Evolutionary conservation across 192 early-diverging fungal genomes (phyloP), one percentile per base, ranked within the genome.

Genomic region (Dimargaris xerosporica): DNA sequence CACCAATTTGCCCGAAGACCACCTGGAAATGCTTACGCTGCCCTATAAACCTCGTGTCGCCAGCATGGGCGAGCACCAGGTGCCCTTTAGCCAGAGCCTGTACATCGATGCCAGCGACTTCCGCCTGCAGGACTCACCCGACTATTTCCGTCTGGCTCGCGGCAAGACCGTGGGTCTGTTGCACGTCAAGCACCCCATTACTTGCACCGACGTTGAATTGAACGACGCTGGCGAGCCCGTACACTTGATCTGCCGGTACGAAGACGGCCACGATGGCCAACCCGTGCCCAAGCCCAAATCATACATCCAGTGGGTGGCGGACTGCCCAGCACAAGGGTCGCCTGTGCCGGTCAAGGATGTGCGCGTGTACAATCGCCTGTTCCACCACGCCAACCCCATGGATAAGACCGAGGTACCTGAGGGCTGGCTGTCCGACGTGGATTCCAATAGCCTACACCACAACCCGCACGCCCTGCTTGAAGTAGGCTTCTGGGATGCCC

Each of bases 291-390:
- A 90, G 75, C 92, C 97, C 60, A 99, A 96, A 81, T 87, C 97
- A 3, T 98, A 87, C 73, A 97, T 99, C 76, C 97, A 99, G 70
- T 99, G 97, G 97, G 79, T 99, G 28, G 91, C 90, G 45, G 84
- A 96, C 64, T 90, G 86, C 26, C 77, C 82, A 39, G 80, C 82
- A 65, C 88, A 85, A 67, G 76, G 80, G 26, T 93, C 90, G 10
- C 93, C 96, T 19, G 85, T 96, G n/a, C 71, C 74, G 29, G 66
- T 97, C 46, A 75, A 82, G 63, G 89, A 99, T 73, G 77, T 93
- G 17, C 81, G 91, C 50, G 69, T 91, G 41, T 96, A 93, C 78
- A 77, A 83, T 25, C 82, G 81, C 54, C 79, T 99, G 23, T 99
- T 99, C 79, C 72, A 82, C 60, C 93, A 96, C 65, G 77, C 77